phyloP scores from a whole-genome alignment of 306 rosid genomes.

The Crotalaria pallida region DNA sequence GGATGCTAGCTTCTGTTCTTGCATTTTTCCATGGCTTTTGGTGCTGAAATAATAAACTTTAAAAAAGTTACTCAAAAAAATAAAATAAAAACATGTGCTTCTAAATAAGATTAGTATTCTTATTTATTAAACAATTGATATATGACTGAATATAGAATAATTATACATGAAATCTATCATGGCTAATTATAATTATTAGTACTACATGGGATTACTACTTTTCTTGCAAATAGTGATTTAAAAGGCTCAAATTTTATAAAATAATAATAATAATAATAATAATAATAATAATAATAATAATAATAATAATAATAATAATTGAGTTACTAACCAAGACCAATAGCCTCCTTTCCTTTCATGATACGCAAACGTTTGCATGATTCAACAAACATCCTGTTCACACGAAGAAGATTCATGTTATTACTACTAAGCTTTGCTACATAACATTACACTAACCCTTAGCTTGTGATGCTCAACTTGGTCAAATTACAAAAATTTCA shows the following conservation, averaged over 20 bases:
- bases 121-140: neutral
- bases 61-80: neutral
- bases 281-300: too few relatives aligned
- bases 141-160: neutral
- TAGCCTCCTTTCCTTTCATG: conserved; percentile 91
- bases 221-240: neutral
- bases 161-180: neutral
- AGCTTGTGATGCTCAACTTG: neutral
- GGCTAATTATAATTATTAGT: too few relatives aligned
- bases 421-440: neutral
- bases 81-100: too few relatives aligned
- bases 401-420: neutral
- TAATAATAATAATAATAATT: too few relatives aligned
- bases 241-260: too few relatives aligned
- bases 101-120: neutral
- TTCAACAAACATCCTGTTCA: conserved; percentile 81
- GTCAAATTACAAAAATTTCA: neutral
- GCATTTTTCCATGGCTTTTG: conserved; percentile 83
- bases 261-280: too few relatives aligned
- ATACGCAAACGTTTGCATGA: conserved; percentile 94
- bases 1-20: conserved; percentile 59
- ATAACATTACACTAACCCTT: neutral
- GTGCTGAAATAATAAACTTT: conserved; percentile 53
- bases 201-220: neutral
- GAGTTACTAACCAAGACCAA: conserved; percentile 63